Conservation (phyloP, 2,329 filamentous ascomycete species). For the Ceratocystis alfenasii region DNA sequence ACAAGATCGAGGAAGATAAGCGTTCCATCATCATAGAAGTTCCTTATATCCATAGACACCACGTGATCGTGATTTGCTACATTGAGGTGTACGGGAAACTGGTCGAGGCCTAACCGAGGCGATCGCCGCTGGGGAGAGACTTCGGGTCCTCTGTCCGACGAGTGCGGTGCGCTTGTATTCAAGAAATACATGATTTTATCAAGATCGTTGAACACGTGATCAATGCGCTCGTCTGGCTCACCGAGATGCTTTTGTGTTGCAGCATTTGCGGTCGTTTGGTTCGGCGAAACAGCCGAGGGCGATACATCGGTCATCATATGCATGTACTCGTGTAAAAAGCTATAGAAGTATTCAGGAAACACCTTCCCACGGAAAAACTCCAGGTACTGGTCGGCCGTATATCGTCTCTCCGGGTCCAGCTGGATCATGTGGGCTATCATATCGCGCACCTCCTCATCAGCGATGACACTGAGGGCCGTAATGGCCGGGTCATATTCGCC, state of each 20-base stretch:
- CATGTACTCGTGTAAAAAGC: slow-evolving; percentile 96
- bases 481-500: slow-evolving; percentile 84
- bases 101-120: slow-evolving; percentile 41
- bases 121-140: slow-evolving; percentile 13
- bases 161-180: slow-evolving; percentile 34
- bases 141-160: neutral
- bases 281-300: slow-evolving; percentile 42
- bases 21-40: slow-evolving; percentile 64
- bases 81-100: slow-evolving; percentile 74
- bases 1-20: slow-evolving; percentile 84
- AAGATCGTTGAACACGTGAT: slow-evolving; percentile 85
- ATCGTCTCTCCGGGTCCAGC: slow-evolving; percentile 78
- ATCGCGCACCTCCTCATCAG: slow-evolving; percentile 74
- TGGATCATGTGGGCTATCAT: slow-evolving; percentile 95
- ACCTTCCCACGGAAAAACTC: slow-evolving; percentile 85
- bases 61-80: slow-evolving; percentile 74
- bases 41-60: slow-evolving; percentile 33
- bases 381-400: slow-evolving; percentile 86
- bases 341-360: slow-evolving; percentile 95
- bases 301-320: slow-evolving; percentile 84
- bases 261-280: slow-evolving; percentile 55
- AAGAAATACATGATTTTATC: slow-evolving; percentile 96
- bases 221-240: slow-evolving; percentile 86
- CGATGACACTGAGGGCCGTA: slow-evolving; percentile 70
- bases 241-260: slow-evolving; percentile 50